These are phyloP conservation scores for Polytrichum commune DNA, from an alignment of 225 moss, liverwort and hornwort genomes.

Conservation along the genomic window DNA sequence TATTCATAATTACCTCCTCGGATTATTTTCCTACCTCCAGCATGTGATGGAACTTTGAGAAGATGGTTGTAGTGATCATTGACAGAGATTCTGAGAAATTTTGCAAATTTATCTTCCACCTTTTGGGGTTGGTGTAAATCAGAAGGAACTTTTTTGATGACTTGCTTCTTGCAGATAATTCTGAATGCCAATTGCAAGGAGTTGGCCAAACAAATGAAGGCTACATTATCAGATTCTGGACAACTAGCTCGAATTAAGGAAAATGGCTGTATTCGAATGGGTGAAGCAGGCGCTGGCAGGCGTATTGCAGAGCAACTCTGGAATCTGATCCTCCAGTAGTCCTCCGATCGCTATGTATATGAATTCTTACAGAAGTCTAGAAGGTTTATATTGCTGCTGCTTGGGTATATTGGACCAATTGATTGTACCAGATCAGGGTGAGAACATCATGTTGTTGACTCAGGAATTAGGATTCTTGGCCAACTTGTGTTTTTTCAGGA, in stretches of 20 bases:
- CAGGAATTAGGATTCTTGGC: too few relatives aligned
- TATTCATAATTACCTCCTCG: not conserved
- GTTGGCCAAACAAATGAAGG: slow-evolving; percentile 50
- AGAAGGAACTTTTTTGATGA: not conserved
- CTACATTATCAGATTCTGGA: slow-evolving; percentile 33
- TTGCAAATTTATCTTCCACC: not conserved
- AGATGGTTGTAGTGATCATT: too few relatives aligned
- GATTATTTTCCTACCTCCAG: not conserved
- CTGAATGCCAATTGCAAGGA: slow-evolving; percentile 40
- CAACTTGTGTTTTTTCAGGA: too few relatives aligned
- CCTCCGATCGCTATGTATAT: too few relatives aligned
- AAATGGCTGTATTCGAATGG: slow-evolving; percentile 73
- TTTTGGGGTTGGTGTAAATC: not conserved
- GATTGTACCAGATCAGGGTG: too few relatives aligned
- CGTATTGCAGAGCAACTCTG: slow-evolving; percentile 62
- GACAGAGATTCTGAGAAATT: not conserved
- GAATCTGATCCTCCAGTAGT: slow-evolving; percentile 11
- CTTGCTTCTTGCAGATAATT: slow-evolving; percentile 47
- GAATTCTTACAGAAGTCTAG: too few relatives aligned
- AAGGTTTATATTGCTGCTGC: too few relatives aligned
- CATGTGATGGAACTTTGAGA: slow-evolving; percentile 5
- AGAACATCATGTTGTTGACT: too few relatives aligned
- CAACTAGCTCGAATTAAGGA: slow-evolving; percentile 41
- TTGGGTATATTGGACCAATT: too few relatives aligned
- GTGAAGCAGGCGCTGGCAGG: slow-evolving; percentile 59